Evolutionary conservation across 1,284 basidiomycete genomes (phyloP), one percentile per base, ranked within the genome.

Genomic region (Ustilago loliicola): DNA sequence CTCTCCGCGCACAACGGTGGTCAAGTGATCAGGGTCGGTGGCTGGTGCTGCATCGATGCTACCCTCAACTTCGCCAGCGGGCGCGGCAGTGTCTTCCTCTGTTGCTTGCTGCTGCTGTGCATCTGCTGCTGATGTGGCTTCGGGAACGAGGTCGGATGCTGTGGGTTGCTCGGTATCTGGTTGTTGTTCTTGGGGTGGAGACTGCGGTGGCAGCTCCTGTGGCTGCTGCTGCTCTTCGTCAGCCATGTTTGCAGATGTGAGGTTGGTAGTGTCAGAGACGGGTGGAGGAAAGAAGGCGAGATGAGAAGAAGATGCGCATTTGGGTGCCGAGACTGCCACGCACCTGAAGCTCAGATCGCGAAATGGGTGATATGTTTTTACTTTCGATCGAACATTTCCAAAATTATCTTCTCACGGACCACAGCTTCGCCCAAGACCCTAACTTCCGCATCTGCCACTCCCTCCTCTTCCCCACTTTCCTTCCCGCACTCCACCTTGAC

Each of bases 161-260:
- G 50, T 51, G 29, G 32, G 38, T 19, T 58, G 52, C 27, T 30
- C 45, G 19, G 45, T 19, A 9, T 59, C 42, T 27, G 29, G 3
- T 47, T 42, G 48, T 29, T 50, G 48, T 29, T 58, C 30, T 40
- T 17, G 32, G 1, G n/a, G 8, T 9, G 47, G 58, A 15, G 65
- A 54, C 61, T 50, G 69, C 23, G 54, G 42, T 32, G 59, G 47
- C 54, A 55, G 61, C 57, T 61, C 38, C 7, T 65, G 58, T 15
- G 36, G 65, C 32, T 45, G 61, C 38, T 40, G 40, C 40, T 61
- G 58, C 51, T 74, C 72, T 63, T 66, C 55, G 60, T 69, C 66
- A n/a, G 72, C 66, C 72, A 74, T 74, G 19, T 40, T 66, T 47
- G 56, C 47, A 21, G 34, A 34, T 54, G 15, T 34, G 32, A 36